Evolutionary conservation across 805 yeast genomes (phyloP).

Genomic region (Priceomyces carsonii): DNA sequence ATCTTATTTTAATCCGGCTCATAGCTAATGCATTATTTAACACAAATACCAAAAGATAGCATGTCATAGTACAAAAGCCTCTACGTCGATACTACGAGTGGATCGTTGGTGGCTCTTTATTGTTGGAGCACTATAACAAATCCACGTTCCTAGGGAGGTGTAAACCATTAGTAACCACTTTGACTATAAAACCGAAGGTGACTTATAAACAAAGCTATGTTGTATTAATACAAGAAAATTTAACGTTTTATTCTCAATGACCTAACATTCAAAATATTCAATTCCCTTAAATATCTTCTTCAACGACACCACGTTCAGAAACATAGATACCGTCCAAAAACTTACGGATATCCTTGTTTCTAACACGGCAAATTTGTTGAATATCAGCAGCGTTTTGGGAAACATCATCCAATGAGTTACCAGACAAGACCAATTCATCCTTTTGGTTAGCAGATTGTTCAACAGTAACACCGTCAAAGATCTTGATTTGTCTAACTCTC

Average conservation of each 20-base stretch:
- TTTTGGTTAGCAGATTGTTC: slow-evolving; percentile 81
- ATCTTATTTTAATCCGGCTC: no score
- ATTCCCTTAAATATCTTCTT: slow-evolving; percentile 50
- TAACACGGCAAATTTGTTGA: slow-evolving; percentile 96
- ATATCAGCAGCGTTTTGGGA: slow-evolving; percentile 98
- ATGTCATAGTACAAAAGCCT: no score
- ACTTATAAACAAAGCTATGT: slow-evolving; percentile 11
- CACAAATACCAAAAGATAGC: no score
- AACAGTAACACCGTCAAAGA: slow-evolving; percentile 86
- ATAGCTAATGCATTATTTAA: no score
- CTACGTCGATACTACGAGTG: slow-evolving; percentile 18
- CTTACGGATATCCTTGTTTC: slow-evolving; percentile 99
- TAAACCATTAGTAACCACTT: slow-evolving; percentile 23
- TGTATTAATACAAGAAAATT: slow-evolving; percentile 21
- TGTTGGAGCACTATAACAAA: slow-evolving; percentile 42
- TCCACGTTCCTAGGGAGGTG: slow-evolving; percentile 23
- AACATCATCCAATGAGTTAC: slow-evolving; percentile 96
- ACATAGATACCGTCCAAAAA: slow-evolving; percentile 99
- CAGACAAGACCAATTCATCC: slow-evolving; percentile 91
- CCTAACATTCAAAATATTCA: slow-evolving; percentile 5
- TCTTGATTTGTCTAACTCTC: slow-evolving; percentile 86
- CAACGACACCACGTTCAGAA: slow-evolving; percentile 89
- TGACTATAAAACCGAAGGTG: slow-evolving; percentile 29
- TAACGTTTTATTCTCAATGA: slow-evolving; percentile 6
- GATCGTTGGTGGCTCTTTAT: slow-evolving; percentile 52